A percentile compares a stretch with the other conserved stretches of the same genome.
Evolutionary conservation across 2,329 filamentous ascomycete species (phyloP).

Genomic region (Aspergillus viridinutans): DNA sequence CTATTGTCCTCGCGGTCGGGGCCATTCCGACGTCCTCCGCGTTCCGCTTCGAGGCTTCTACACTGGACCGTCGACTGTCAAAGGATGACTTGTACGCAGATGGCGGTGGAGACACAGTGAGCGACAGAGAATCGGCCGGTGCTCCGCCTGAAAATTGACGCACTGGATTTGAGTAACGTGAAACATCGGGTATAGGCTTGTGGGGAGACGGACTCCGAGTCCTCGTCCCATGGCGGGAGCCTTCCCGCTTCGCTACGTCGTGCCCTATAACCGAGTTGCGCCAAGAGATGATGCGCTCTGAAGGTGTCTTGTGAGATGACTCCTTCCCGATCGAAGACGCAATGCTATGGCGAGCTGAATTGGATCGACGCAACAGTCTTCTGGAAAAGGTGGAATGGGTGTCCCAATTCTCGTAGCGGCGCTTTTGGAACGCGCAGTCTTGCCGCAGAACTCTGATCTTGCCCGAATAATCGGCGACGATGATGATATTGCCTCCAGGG

Average conservation of each 20-base stretch:
- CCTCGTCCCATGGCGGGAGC: conserved; percentile 26
- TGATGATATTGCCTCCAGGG: conserved; percentile 78
- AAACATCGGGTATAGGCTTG: conserved; percentile 32
- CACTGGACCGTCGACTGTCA: conserved; percentile 18
- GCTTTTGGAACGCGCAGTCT: conserved; percentile 81
- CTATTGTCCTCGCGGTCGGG: conserved; percentile 19
- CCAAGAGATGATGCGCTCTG: conserved; percentile 86
- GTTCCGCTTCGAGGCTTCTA: conserved; percentile 10
- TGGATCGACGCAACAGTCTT: conserved; percentile 54
- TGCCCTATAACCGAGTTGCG: conserved; percentile 63
- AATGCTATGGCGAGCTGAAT: conserved; percentile 53
- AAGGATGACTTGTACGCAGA: conserved; percentile 22
- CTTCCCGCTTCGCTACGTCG: conserved; percentile 48
- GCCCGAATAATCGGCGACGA: conserved; percentile 84
- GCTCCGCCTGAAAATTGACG: conserved; percentile 17
- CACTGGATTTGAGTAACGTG: conserved; percentile 21
- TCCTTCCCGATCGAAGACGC: conserved; percentile 44
- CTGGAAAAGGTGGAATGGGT: conserved; percentile 71
- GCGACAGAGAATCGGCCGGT: conserved; percentile 25
- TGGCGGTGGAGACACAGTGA: conserved; percentile 24
- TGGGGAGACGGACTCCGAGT: conserved; percentile 48
- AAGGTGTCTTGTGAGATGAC: conserved; percentile 45
- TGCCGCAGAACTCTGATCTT: conserved; percentile 93
- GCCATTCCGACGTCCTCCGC: conserved; percentile 6
- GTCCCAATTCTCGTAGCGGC: conserved; percentile 73